Evolutionary conservation across 305 asterid species (phyloP), one percentile per base, ranked within the genome.

Genomic region (Rubia balearica): DNA sequence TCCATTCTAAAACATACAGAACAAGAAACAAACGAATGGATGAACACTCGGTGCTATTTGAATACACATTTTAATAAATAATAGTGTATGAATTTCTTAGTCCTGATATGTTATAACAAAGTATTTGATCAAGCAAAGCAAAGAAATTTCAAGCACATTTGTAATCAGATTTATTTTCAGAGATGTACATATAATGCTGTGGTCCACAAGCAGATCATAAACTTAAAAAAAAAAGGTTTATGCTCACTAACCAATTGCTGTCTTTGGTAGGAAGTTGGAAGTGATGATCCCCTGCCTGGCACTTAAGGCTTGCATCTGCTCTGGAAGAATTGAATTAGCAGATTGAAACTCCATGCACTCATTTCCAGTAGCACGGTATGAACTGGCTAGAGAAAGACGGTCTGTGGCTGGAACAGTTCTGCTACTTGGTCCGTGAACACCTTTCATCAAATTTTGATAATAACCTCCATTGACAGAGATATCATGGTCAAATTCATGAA

Each of bases 221-320:
- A 59, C 42, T n/a, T 49, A n/a, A 68, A 48, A 13, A 61, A 16
- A 9, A 13, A 46, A 45, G 46, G 21, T 43, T 67, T 41, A 24
- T 56, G 51, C 8, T 73, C 17, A 88, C 96, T 87, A 72, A 83
- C 91, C 69, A 68, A 61, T 79, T 48, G 81, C 71, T 59, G 60
- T 72, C 61, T 73, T 76, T 62, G 69, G 87, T 70, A 73, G 82
- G 5, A 17, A 16, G 82, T 71, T 74, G 87, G 80, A 78, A 74
- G 79, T 64, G 72, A 79, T 73, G 73, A 27, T 66, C 10, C 73
- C 79, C 60, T 69, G 65, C 49, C 49, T 63, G 74, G 74, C 56
- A 65, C 55, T 74, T 62, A 61, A 74, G 51, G 45, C 38, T 63
- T 48, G 80, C 57, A 67, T 73, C 78, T 70, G 85, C 61, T 75